Evolutionary conservation across 495 filamentous ascomycete genomes (phyloP).

Genomic region (Amphirosellinia nigrospora): DNA sequence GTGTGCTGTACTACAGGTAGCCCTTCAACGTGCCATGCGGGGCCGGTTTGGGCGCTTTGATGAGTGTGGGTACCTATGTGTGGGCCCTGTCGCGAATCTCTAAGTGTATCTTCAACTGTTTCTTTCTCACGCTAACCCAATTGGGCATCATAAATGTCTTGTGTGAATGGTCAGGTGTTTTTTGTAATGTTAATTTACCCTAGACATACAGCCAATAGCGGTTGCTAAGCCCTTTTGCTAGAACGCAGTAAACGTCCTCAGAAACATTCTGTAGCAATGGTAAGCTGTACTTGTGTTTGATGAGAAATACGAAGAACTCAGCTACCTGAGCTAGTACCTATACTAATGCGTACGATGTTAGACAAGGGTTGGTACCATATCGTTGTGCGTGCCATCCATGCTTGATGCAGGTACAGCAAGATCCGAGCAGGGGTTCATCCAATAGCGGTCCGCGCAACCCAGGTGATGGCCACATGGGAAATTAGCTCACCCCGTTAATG

Average conservation of each 20-base stretch:
- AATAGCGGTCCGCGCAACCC: background rate
- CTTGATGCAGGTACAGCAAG: constrained; percentile 24
- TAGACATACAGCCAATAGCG: background rate
- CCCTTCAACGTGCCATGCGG: constrained; percentile 12
- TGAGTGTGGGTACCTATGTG: constrained; percentile 16
- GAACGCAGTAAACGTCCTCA: background rate
- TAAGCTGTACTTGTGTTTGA: background rate
- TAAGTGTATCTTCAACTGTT: no score
- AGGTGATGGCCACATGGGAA: constrained; percentile 9
- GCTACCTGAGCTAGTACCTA: background rate
- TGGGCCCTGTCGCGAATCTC: no score
- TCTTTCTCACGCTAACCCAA: constrained; percentile 5
- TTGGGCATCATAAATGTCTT: background rate
- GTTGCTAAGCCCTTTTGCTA: background rate
- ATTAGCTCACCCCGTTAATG: constrained; percentile 17
- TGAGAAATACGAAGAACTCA: background rate
- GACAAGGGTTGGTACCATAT: background rate
- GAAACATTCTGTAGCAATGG: background rate
- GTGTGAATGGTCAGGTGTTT: no score
- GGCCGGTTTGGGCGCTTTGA: constrained; percentile 16
- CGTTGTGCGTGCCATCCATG: constrained; percentile 13
- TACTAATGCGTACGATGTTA: background rate
- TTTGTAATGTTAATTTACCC: background rate
- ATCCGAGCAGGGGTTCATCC: constrained; percentile 18
- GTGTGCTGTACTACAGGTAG: constrained; percentile 12